Evolutionary conservation across 176 grass and related monocot species (phyloP), one percentile per base, ranked within the genome.

Genomic region (maize (Zea mays)): DNA sequence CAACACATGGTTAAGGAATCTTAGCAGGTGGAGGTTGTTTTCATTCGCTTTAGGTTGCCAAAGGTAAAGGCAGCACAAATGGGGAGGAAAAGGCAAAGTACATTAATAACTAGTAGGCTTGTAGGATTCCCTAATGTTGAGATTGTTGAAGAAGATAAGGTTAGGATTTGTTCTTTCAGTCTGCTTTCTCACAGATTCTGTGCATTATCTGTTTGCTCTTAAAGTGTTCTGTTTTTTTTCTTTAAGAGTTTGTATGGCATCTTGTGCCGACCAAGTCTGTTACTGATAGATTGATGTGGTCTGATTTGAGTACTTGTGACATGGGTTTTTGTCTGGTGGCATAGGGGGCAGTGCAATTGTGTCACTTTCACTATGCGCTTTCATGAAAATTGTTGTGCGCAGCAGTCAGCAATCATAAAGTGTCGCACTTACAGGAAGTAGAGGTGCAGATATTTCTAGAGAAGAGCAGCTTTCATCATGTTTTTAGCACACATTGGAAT

Each of bases 1-100:
- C 71, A 65, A 85, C 77, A 81, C 86, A 88, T 88, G 86, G 15
- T 76, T 81, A 66, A 51, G 72, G 86, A 88, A 85, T 88, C 82
- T 81, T 85, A 71, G 16, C 54, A 38, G 64, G 65, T 85, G 65
- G 35, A 0, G 6, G 41, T 73, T 76, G 68, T 76, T 79, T 71
- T 59, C 48, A 38, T 39, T 75, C 61, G 63, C 64, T 71, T 88
- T 76, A 65, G 33, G 15, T 65, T 41, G 65, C 6, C 58, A 76
- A 85, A 84, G 65, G 39, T 21, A 65, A 81, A 88, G 59, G 63
- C 13, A 3, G 16, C 21, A 76, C 21, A 76, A 59, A 88, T 65
- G 71, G 46, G 20, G 64, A 81, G 65, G 46, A 15, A 85, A 85
- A 81, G 82, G 72, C 79, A 77, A 65, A 81, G 47, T 19, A 80